A percentile compares a stretch with the other conserved stretches of the same genome.
Evolutionary conservation across 495 filamentous ascomycete genomes (phyloP).

Genomic region (Penicillium pancosmium): DNA sequence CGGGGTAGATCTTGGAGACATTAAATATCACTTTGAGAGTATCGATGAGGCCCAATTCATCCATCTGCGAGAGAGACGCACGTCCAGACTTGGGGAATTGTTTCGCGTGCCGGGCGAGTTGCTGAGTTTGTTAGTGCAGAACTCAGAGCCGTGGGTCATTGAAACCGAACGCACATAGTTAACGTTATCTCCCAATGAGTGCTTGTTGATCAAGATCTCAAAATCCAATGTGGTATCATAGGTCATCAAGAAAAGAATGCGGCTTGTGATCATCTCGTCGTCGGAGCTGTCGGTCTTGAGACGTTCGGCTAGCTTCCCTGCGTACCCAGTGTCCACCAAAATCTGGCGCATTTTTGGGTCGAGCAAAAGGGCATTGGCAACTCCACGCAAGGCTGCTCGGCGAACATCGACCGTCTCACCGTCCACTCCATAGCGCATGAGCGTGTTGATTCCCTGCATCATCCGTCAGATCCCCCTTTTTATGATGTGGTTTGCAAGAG

Average conservation of each 20-base stretch:
- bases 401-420: constrained; percentile 61
- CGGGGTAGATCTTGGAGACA: constrained; percentile 70
- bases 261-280: constrained; percentile 18
- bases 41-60: constrained; percentile 79
- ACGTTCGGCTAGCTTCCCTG: constrained; percentile 66
- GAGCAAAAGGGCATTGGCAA: constrained; percentile 86
- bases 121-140: constrained; percentile 42
- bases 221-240: constrained; percentile 78
- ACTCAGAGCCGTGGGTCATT: not conserved
- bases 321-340: constrained; percentile 79
- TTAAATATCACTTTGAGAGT: constrained; percentile 91
- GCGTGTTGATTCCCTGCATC: constrained; percentile 71
- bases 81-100: constrained; percentile 53
- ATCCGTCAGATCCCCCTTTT: constrained; percentile 22
- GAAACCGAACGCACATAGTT: constrained; percentile 47
- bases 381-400: constrained; percentile 76
- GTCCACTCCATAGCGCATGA: constrained; percentile 73
- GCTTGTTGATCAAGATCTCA: constrained; percentile 65
- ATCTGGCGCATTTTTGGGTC: constrained; percentile 70
- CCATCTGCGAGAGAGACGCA: constrained; percentile 59
- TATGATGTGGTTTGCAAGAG: not conserved
- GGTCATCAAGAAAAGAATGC: constrained; percentile 80
- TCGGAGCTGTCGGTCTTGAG: constrained; percentile 50
- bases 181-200: constrained; percentile 71
- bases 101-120: constrained; percentile 69